Conservation (phyloP, 176 grass and related monocot genomes). For the Carex kokanica region DNA sequence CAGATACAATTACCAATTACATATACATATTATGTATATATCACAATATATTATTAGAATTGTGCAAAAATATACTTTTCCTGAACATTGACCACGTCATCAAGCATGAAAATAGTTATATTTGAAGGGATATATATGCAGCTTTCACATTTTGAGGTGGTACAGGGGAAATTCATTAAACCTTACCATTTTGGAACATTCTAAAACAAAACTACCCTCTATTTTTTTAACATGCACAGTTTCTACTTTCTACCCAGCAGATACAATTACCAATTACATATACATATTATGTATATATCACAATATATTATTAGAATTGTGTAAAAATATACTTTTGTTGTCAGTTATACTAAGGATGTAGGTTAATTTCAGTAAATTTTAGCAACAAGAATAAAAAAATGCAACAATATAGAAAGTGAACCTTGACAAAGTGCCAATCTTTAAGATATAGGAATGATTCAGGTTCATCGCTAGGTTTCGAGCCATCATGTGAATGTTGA, state of each 20-base stretch:
- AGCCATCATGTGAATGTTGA: conserved; percentile 14
- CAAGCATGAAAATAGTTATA: conserved; percentile 1
- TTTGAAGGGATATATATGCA: neutral
- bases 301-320: neutral
- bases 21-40: neutral
- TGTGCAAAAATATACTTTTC: too few species aligned
- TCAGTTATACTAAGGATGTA: conserved; percentile 13
- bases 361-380: neutral
- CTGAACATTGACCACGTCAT: neutral
- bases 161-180: neutral
- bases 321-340: neutral
- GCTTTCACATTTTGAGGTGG: conserved; percentile 21
- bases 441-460: conserved; percentile 66
- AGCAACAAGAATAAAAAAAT: neutral
- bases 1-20: neutral
- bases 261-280: neutral
- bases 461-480: conserved; percentile 1
- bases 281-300: neutral
- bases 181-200: neutral
- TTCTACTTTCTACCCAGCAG: neutral
- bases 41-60: neutral
- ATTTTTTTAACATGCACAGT: neutral
- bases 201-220: neutral
- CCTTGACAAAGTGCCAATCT: conserved; percentile 97
- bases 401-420: conserved; percentile 6